These are phyloP conservation scores for Phoma sp. DNA, from an alignment of 2,329 filamentous ascomycete species.

Conservation along the genomic window DNA sequence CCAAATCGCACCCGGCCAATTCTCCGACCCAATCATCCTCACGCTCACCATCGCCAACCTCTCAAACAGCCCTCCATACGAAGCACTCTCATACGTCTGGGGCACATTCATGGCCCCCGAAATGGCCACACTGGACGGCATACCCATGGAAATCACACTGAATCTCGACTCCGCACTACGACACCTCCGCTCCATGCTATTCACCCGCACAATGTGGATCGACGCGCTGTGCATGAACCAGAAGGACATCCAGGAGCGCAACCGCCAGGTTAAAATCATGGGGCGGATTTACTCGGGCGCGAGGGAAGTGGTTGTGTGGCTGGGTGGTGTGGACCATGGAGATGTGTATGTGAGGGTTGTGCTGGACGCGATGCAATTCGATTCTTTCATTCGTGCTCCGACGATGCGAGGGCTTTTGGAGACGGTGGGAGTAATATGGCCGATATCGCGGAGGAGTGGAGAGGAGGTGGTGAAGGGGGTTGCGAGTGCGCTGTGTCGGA, in stretches of 20 bases:
- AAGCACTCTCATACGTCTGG: slow-evolving; percentile 12
- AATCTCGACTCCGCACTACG: slow-evolving; percentile 1
- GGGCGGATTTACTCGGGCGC: slow-evolving; percentile 4
- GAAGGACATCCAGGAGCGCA: neutral
- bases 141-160: neutral
- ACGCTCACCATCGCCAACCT: neutral
- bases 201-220: neutral
- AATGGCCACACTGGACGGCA: neutral
- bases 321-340: neutral
- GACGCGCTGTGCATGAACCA: slow-evolving; percentile 14
- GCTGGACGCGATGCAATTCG: neutral
- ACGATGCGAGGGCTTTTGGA: too few species aligned
- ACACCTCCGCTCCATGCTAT: neutral
- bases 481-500: neutral
- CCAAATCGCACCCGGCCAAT: neutral
- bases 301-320: neutral
- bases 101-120: neutral
- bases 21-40: neutral
- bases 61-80: neutral
- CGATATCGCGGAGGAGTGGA: too few species aligned
- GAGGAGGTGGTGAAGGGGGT: too few species aligned
- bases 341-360: neutral
- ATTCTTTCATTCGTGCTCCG: neutral
- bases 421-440: too few species aligned
- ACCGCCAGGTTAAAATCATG: slow-evolving; percentile 11